Base-by-base conservation (phyloP, 345 rosid species). In the Eucalyptus shirleyi region DNA sequence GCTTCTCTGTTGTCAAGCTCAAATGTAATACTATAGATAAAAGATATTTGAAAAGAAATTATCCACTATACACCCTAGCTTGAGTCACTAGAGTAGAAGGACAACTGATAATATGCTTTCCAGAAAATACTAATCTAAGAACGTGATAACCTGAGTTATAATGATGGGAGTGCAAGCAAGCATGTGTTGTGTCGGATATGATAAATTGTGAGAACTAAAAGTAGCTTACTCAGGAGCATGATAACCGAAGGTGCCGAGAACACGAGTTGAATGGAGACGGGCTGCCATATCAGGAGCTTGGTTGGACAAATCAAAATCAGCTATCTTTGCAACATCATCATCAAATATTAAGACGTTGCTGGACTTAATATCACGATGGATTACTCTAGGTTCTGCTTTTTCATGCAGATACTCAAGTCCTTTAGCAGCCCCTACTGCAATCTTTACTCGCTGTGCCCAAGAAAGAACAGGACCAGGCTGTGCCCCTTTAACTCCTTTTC, bases 361-460 rank as follows among this genome's bases (percentile, higher is more conserved):
- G 88, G 99, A 98, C 91, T 95, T 97, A 89, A 97, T 95, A 92
- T 95, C 98, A 13, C 99, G 96, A 91, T 98, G 99, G 92, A 95
- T 92, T 87, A 95, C 93, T 86, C 89, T 97, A 89, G 97, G 98
- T 89, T 89, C 94, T 82, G 94, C 97, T 91, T 95, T 98, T 93
- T 95, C 98, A 91, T 98, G 99, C 92, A 98, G 92, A 90, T 98
- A 98, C 91, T 97, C 99, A 77, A 98, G 99, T 69, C 99, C 99
- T 91, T 93, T 95, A 18, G 99, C 98, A 89, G 97, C 98, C 86
- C 97, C 96, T 87, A 95, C 96, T 87, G 99, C 99, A 89, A 97
- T 96, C 92, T 97, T 97, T 50, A 95, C 98, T 92, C 99, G 95
- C 91, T 96, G 97, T n/a, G 93, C 93, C 99, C 99, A 98, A 69